Percentiles rank a stretch among this genome's conserved stretches.
phyloP scores from a whole-genome alignment of 1,284 basidiomycete species.

The Inonotus obliquus region DNA sequence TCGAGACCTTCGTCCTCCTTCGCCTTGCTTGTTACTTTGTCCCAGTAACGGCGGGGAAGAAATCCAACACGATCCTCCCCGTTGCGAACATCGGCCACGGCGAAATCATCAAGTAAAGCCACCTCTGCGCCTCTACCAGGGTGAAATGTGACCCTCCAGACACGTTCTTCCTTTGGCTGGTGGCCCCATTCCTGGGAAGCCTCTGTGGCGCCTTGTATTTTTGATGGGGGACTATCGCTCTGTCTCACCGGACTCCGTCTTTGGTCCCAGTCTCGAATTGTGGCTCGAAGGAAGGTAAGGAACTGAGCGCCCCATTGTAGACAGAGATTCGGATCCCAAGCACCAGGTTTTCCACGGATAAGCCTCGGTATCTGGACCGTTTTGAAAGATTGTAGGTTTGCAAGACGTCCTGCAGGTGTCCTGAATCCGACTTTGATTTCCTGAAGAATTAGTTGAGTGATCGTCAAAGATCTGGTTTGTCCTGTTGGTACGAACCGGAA shows the following conservation, averaged over 20 bases:
- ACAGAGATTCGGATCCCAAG: constrained; percentile 76
- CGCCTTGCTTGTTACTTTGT: neutral
- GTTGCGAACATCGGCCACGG: constrained; percentile 51
- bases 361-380: constrained; percentile 69
- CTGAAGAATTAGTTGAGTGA: constrained; percentile 33
- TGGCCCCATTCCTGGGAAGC: neutral
- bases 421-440: constrained; percentile 92
- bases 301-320: constrained; percentile 71
- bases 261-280: constrained; percentile 11
- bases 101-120: constrained; percentile 39
- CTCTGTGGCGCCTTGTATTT: constrained; percentile 10
- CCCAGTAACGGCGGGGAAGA: constrained; percentile 61
- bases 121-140: constrained; percentile 50
- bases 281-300: constrained; percentile 48
- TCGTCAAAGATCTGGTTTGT: neutral
- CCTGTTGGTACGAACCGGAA: constrained; percentile 58
- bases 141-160: constrained; percentile 67
- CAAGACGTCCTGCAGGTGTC: constrained; percentile 66
- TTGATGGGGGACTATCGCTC: constrained; percentile 12
- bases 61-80: constrained; percentile 73
- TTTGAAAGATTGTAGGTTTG: constrained; percentile 61
- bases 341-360: constrained; percentile 66
- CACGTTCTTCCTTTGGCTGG: constrained; percentile 24
- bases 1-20: neutral
- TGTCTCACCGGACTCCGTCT: neutral